Base-by-base conservation (phyloP, 1,284 basidiomycete species). In the Leccinum pallidistipes region DNA sequence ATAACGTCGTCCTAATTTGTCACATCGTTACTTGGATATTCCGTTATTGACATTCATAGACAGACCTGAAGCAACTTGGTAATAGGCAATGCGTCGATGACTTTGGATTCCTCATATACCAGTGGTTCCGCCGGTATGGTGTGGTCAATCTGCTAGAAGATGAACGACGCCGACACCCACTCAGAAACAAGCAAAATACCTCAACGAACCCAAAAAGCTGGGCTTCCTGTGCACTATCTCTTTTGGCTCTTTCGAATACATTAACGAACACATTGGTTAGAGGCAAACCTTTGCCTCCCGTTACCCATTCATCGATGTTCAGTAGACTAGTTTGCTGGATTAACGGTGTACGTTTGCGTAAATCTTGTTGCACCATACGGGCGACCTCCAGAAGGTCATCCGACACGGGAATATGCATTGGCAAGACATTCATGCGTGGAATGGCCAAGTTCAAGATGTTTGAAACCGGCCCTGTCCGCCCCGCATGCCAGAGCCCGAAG, bases 351-450 rank as follows among this genome's bases (percentile, higher is more conserved):
- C 82, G 78, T 36, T 59, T 69, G 45, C 71, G 72, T 50, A 83
- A 69, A 58, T 78, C 77, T 14, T 69, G 66, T 49, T 79, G 76
- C 40, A 83, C 74, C 1, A 52, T 62, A 51, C 64, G 66, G 2
- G 79, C 78, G 16, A 77, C 64, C 36, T 68, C 67, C 29, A 68
- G 52, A n/a, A 65, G 66, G 27, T 57, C 62, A n/a, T 64, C 57
- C 16, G 68, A 62, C 34, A 63, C 68, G 6, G 65, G 55, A 11
- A 81, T 71, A 60, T 74, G 70, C 45, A 83, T 68, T 14, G 81
- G 81, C 21, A 83, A 64, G n/a, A 81, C 75, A 62, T 83, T 83
- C 69, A 81, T 76, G 64, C 80, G 81, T 27, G 82, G 81, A 10
- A 77, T 66, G 3, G 79, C 78, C n/a, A 83, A 64, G 34, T 69